Base-by-base conservation (phyloP, 164 flowering plant species). In the Malania oleifera region DNA sequence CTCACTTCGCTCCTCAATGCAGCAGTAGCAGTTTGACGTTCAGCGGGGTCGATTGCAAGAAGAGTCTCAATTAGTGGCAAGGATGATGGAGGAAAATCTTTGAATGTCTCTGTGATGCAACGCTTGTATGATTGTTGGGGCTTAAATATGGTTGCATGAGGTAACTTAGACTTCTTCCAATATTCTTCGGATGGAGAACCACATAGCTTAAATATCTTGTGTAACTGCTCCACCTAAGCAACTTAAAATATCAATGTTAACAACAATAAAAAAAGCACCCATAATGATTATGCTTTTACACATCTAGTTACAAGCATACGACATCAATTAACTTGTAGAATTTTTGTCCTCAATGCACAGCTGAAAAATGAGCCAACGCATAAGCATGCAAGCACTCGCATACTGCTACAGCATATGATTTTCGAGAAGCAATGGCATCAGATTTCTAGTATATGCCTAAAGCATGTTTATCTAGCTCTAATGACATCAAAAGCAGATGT, bases 121-220 rank as follows among this genome's bases (percentile, higher is more conserved):
- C 95, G 68, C 56, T 76, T 85, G 73, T 87, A 87, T n/a, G 92
- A 79, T 38, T 86, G 88, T 54, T 82, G 92, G 35, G 95, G 95
- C 70, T 81, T 87, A 64, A 85, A 87, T 58, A 87, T 77, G 59
- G 96, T 83, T 54, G 95, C 89, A 74, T 87, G 87, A 7, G 95
- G 91, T 63, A 87, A 65, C 69, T 82, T 87, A 39, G 89, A 78
- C 64, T 73, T 87, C 69, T 85, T 85, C 95, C 95, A 87, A 63
- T 87, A 87, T 53, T 87, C 95, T 18, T 87, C 95, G 7, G 86
- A 72, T 37, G 95, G 95, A 59, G 91, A 87, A 59, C 95, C 95
- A 70, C 95, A 87, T 44, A 87, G 62, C 79, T 87, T 87, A 70
- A 84, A 87, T 53, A 87, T 87, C 70, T 82, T 87, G 74, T 87